Evolutionary conservation across 2,329 filamentous ascomycete genomes (phyloP), one percentile per base, ranked within the genome.

Genomic region (Cladorrhinum sp.): DNA sequence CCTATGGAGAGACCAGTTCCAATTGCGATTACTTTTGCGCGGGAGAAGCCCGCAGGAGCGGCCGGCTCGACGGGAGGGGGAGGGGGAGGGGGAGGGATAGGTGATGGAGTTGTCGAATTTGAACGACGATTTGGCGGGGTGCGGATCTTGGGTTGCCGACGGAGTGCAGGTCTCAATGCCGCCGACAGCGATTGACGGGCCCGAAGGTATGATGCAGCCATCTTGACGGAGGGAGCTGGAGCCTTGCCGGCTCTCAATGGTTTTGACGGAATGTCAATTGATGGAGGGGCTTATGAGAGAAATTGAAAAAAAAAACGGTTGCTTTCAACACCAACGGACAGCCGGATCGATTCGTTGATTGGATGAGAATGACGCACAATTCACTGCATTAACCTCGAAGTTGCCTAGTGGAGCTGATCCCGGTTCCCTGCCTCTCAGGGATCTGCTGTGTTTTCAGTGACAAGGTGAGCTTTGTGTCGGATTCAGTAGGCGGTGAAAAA

Each of bases 1-100:
- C 77, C 71, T 2, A 76, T 73, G 7, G 76, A 76, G 7, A 82
- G 61, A 8, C 76, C 73, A 28, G 76, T 72, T 53, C 77, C 71
- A 62, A 78, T 78, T 21, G 80, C 63, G 23, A 76, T 62, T 8
- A 73, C 70, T 64, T 76, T 79, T 53, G 73, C 60, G 26, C 71
- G 68, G 46, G 74, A 73, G 39, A 42, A 42, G 16, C 39, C 39
- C 18, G 42, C 42, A 2, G 33, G 12, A 36, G 33, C 14, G 12
- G n/a, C 42, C 8, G 42, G 42, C 42, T 46, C 42, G 10, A 21
- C 16, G 3, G 36, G 70, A 62, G 26, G 60, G 64, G 62, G 68
- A 70, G 50, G 69, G 68, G 54, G 68, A 62, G 16, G 66, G 64
- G 50, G 70, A 62, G 42, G 42, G 10, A 21, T 7, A 21, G 42